These are phyloP conservation scores for Alternaria sp. DNA, from an alignment of 2,329 filamentous ascomycete genomes.

Conservation along the genomic window DNA sequence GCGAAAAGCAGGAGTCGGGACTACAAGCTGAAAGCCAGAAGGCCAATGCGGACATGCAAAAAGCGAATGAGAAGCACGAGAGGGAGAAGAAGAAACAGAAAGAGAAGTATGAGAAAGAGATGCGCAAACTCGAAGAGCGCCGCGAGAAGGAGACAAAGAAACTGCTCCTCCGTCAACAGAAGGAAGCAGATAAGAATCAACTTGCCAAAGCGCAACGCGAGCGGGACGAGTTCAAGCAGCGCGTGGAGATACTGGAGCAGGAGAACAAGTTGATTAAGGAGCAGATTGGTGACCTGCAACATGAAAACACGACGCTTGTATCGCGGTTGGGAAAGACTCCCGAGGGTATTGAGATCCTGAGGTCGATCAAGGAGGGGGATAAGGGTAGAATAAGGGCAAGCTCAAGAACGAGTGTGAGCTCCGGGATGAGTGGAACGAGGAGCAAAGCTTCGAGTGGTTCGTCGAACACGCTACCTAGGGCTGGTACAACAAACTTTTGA, in stretches of 20 bases:
- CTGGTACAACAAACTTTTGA: conserved; percentile 16
- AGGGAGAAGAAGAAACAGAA: conserved; percentile 57
- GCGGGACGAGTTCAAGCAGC: conserved; percentile 53
- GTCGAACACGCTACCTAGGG: conserved; percentile 13
- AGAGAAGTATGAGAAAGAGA: conserved; percentile 50
- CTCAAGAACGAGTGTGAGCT: conserved; percentile 32
- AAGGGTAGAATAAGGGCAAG: conserved; percentile 32
- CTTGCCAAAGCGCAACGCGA: conserved; percentile 56
- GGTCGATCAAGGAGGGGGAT: conserved; percentile 34
- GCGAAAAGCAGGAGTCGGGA: conserved; percentile 56
- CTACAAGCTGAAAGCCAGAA: conserved; percentile 35
- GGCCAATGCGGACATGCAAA: conserved; percentile 61
- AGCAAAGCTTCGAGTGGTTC: conserved; percentile 13
- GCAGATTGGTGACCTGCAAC: conserved; percentile 62
- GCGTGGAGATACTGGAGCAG: conserved; percentile 54
- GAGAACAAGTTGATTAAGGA: conserved; percentile 59
- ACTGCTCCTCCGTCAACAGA: conserved; percentile 67
- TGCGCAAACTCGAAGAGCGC: conserved; percentile 71
- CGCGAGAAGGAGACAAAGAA: conserved; percentile 69
- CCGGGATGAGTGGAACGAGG: conserved; percentile 25
- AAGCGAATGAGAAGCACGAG: conserved; percentile 68
- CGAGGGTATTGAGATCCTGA: conserved; percentile 41
- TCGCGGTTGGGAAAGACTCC: conserved; percentile 52
- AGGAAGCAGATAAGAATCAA: conserved; percentile 63
- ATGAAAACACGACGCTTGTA: conserved; percentile 62